Evolutionary conservation across 371 early-diverging fungal species (phyloP), one percentile per base, ranked within the genome.

Genomic region (Mucor irregularis): DNA sequence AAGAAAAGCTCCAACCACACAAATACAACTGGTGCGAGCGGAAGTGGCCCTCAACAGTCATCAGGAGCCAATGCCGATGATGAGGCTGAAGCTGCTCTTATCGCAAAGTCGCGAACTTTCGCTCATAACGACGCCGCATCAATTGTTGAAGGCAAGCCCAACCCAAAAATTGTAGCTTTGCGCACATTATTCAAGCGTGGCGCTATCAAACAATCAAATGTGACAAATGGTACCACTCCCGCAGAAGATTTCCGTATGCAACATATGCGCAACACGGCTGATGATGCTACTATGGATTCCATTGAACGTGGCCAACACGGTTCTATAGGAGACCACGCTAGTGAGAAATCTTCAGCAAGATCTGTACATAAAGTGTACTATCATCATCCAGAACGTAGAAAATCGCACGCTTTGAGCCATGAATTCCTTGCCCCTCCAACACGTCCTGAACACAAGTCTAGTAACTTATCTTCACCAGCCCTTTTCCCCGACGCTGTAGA

Each of bases 341-440:
- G 57, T 28, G n/a, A 11, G 3, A 39, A n/a, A 31, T 47, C 42
- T 17, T 42, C 57, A n/a, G 25, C 34, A 4, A 42, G 29, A 19
- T 34, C 44, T 1, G 21, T 57, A 5, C 63, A 62, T 21, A 7
- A 44, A 29, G 47, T 46, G 8, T 62, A 62, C 24, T 62, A 62
- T 44, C 63, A 62, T 22, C 58, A 57, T 25, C 63, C 63, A 22
- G 62, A 62, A 8, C 50, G 51, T 22, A 48, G 47, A 38, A 35
- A 24, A 3, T 50, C 53, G 16, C 49, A 39, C 25, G 26, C 11
- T 5, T 39, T 5, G 4, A 40, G 39, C 11, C 31, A 1, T 5
- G 14, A 30, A 3, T 19, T 21, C 13, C 29, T 37, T 17, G 19
- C 19, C 2, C 46, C 56, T 30, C 28, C 17, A 7, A 30, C 13